A percentile compares a stretch with the other conserved stretches of the same genome.
These are phyloP conservation scores for Pythium brachiatum DNA, from an alignment of 352 stramenopile genomes.

Conservation along the genomic window DNA sequence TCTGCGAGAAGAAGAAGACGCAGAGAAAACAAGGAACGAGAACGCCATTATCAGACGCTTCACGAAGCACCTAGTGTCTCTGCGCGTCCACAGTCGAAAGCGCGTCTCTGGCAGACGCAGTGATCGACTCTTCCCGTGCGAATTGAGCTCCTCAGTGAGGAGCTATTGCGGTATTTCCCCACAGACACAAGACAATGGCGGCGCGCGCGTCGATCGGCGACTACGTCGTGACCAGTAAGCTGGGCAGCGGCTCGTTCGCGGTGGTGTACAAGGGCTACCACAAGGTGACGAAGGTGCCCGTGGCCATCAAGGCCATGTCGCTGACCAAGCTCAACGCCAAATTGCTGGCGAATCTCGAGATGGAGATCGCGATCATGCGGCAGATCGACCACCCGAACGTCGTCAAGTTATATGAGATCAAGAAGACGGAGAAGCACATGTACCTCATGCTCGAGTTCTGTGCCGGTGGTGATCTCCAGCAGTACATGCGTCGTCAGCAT, in stretches of 20 bases:
- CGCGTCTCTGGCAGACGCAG: no score
- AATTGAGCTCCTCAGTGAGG: background rate
- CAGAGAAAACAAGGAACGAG: background rate
- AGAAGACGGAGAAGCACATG: constrained; percentile 94
- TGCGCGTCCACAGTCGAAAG: no score
- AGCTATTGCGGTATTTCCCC: background rate
- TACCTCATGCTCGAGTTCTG: constrained; percentile 98
- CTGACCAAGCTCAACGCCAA: constrained; percentile 94
- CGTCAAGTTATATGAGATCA: constrained; percentile 95
- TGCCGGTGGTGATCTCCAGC: constrained; percentile 93
- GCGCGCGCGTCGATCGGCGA: constrained; percentile 65
- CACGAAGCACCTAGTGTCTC: no score
- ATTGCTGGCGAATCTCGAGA: constrained; percentile 94
- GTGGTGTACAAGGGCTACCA: constrained; percentile 86
- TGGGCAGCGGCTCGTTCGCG: constrained; percentile 93
- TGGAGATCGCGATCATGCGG: constrained; percentile 95
- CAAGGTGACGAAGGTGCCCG: constrained; percentile 63
- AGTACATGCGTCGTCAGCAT: constrained; percentile 82
- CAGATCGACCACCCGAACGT: constrained; percentile 96
- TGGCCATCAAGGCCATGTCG: constrained; percentile 95
- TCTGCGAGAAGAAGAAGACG: background rate
- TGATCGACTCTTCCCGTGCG: no score
- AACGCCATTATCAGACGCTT: background rate
- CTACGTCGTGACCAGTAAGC: constrained; percentile 88
- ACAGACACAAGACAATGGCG: constrained; percentile 1